phyloP scores from a whole-genome alignment of 2,329 filamentous ascomycete genomes.

The Talaromyces sp. region DNA sequence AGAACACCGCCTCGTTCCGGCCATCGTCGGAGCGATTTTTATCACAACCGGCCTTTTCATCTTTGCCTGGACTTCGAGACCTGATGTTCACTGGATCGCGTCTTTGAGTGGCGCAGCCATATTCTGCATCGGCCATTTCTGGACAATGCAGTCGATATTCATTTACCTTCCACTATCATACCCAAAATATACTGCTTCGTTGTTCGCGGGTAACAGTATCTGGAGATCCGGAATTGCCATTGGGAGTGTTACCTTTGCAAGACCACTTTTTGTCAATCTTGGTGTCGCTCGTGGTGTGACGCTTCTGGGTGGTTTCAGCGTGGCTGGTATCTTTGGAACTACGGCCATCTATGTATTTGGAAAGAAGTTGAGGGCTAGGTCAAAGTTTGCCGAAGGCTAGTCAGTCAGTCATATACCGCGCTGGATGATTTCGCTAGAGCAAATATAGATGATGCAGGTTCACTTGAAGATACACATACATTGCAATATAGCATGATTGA shows the following conservation, averaged over 20 bases:
- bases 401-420: not conserved
- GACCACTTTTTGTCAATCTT: slow-evolving; percentile 27
- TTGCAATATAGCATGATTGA: too few relatives aligned
- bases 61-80: slow-evolving; percentile 25
- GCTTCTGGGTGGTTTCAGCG: slow-evolving; percentile 20
- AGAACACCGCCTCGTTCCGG: slow-evolving; percentile 35
- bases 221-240: slow-evolving; percentile 31
- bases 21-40: not conserved
- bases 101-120: slow-evolving; percentile 41
- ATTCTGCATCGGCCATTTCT: slow-evolving; percentile 36
- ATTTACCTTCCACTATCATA: slow-evolving; percentile 38
- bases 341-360: not conserved
- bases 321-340: not conserved
- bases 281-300: slow-evolving; percentile 29
- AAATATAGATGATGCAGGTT: too few relatives aligned
- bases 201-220: slow-evolving; percentile 36
- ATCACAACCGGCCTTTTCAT: not conserved
- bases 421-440: not conserved
- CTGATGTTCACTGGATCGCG: slow-evolving; percentile 36
- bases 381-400: not conserved
- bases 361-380: not conserved
- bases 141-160: slow-evolving; percentile 44
- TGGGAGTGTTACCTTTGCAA: slow-evolving; percentile 33
- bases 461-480: too few relatives aligned
- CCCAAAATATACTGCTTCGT: slow-evolving; percentile 32